Evolutionary conservation across 768 basidiomycete species (phyloP).

Genomic region (Leccinum broughii): DNA sequence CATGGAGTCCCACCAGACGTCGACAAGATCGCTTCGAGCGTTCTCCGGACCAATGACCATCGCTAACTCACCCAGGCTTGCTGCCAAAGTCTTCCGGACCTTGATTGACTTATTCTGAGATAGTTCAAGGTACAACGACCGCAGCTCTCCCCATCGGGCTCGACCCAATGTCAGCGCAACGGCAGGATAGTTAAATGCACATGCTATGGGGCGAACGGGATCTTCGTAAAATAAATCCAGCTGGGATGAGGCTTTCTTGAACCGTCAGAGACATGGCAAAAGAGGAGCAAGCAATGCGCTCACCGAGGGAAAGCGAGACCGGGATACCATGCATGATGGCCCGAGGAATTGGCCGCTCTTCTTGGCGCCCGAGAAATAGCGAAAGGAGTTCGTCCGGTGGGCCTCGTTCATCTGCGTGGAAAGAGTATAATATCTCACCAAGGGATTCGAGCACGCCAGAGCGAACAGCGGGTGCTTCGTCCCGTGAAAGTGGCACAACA

Average conservation of each 20-base stretch:
- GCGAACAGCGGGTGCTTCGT: conserved; percentile 68
- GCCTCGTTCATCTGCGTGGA: conserved; percentile 58
- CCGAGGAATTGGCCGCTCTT: conserved; percentile 40
- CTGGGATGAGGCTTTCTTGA: conserved; percentile 23
- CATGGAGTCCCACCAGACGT: conserved; percentile 67
- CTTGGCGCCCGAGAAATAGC: conserved; percentile 69
- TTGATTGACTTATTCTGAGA: conserved; percentile 58
- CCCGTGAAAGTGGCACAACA: conserved; percentile 59
- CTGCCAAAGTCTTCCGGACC: conserved; percentile 79
- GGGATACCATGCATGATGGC: conserved; percentile 13
- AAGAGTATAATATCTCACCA: conserved; percentile 87
- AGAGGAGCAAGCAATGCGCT: not conserved
- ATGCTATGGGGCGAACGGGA: conserved; percentile 71
- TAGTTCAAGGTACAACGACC: conserved; percentile 65
- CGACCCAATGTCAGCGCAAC: conserved; percentile 81
- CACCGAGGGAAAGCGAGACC: conserved; percentile 18
- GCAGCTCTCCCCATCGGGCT: conserved; percentile 71
- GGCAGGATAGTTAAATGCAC: conserved; percentile 91
- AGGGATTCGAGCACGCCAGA: conserved; percentile 81
- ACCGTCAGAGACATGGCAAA: conserved; percentile 7
- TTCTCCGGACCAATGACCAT: conserved; percentile 76
- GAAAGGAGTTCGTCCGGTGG: conserved; percentile 74
- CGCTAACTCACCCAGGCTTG: conserved; percentile 87
- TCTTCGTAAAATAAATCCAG: conserved; percentile 58
- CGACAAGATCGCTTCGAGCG: conserved; percentile 65